phyloP scores from a whole-genome alignment of 2,329 filamentous ascomycete genomes.

The Sarocladium oryzae region DNA sequence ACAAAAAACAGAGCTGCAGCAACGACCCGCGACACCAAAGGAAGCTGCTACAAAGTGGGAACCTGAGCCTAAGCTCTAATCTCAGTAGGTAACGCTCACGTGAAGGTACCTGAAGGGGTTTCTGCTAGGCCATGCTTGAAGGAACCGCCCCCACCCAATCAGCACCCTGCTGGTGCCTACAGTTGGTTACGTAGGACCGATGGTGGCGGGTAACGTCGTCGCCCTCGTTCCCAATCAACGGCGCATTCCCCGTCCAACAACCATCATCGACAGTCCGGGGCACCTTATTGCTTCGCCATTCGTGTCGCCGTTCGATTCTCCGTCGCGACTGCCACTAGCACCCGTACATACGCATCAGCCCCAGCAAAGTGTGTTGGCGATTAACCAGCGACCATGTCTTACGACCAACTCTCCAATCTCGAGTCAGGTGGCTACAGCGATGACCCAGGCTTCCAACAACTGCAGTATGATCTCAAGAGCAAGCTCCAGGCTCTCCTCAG shows the following conservation, averaged over 20 bases:
- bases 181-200: slow-evolving; percentile 4
- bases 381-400: slow-evolving; percentile 63
- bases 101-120: slow-evolving; percentile 4
- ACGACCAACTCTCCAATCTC: slow-evolving; percentile 76
- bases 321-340: background rate
- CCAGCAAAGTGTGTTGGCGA: background rate
- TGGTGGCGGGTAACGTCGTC: background rate
- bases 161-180: background rate
- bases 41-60: slow-evolving; percentile 1
- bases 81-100: slow-evolving; percentile 4
- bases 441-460: slow-evolving; percentile 82
- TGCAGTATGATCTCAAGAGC: slow-evolving; percentile 78
- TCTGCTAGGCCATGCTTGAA: background rate
- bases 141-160: slow-evolving; percentile 7
- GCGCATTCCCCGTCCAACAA: background rate
- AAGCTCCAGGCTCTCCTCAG: slow-evolving; percentile 84
- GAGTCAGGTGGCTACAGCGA: slow-evolving; percentile 86
- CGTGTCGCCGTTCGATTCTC: background rate
- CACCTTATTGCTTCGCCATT: background rate
- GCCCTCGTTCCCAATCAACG: slow-evolving; percentile 6
- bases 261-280: background rate
- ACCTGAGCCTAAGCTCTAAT: background rate
- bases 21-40: slow-evolving; percentile 2
- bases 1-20: slow-evolving; percentile 8
- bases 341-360: background rate